Base-by-base conservation (phyloP, 768 basidiomycete species). In the Lactarius evosmus region DNA sequence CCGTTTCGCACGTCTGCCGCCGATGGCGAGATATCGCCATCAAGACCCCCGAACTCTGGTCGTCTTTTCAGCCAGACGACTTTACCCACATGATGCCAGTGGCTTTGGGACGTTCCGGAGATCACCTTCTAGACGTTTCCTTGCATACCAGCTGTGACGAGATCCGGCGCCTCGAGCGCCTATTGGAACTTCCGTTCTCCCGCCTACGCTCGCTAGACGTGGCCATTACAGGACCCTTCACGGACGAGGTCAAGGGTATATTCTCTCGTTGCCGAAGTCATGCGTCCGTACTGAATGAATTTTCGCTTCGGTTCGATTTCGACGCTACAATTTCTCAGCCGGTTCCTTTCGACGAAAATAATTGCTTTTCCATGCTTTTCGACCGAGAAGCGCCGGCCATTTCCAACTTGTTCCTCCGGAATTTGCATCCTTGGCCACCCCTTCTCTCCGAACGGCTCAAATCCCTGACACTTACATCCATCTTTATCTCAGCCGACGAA, bases 271-370 rank as follows among this genome's bases (percentile, higher is more conserved):
- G 63, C 58, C 53, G 53, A 58, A 54, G 46, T 58, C 53, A 49
- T 44, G 63, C 63, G 22, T 41, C 63, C 55, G 46, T 65, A 60
- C 63, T 65, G 53, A 65, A 56, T 56, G 58, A 60, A 56, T 56
- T 65, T 36, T 65, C 63, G 36, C 63, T 65, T 56, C 58, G 63
- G 53, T 65, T 65, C 53, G 63, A 65, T 55, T 65, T 65, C 36
- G 58, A 65, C 34, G 63, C 63, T 27, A 55, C 63, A 14, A 65
- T 60, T 19, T 53, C 58, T 14, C 53, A 65, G 58, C 58, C 63
- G 7, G 34, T 65, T n/a, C 63, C 53, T 14, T 49, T 65, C 22
- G 54, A 56, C 46, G 58, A 65, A 29, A 44, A 49, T 3, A 64
- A 64, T 27, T 64, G 63, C 30, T 64, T 64, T 49, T 17, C 58